These are phyloP conservation scores for Stephania yunnanensis DNA, from an alignment of 164 flowering plant species.

Conservation along the genomic window DNA sequence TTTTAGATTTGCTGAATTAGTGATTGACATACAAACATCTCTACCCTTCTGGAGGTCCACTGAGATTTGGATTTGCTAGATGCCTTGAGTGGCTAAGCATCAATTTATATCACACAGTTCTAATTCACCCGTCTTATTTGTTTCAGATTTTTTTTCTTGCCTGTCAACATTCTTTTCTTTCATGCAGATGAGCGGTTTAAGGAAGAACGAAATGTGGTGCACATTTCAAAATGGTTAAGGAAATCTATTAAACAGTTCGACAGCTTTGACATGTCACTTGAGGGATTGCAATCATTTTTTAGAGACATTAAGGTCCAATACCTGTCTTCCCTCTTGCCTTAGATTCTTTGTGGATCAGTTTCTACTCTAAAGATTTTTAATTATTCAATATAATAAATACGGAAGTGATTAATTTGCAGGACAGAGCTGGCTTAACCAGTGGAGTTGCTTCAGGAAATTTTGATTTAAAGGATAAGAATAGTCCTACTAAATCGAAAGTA, in stretches of 20 bases:
- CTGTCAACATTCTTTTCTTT: slow-evolving; percentile 9
- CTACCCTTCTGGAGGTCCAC: too few relatives aligned
- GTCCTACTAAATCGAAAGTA: slow-evolving; percentile 9
- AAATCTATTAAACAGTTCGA: slow-evolving; percentile 61
- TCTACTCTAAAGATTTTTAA: not conserved
- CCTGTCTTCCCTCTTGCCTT: not conserved
- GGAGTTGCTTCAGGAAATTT: slow-evolving; percentile 14
- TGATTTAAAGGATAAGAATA: slow-evolving; percentile 21
- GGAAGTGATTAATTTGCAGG: slow-evolving; percentile 34
- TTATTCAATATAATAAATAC: not conserved
- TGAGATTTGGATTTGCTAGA: not conserved
- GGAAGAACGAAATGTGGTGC: slow-evolving; percentile 56
- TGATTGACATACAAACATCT: too few relatives aligned
- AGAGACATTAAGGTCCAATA: slow-evolving; percentile 50
- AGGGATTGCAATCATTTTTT: slow-evolving; percentile 60
- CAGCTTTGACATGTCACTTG: slow-evolving; percentile 52
- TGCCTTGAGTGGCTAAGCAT: not conserved
- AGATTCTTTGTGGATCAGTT: not conserved
- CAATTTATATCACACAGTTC: not conserved
- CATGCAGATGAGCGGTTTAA: slow-evolving; percentile 77
- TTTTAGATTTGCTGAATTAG: too few relatives aligned
- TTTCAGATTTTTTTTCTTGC: not conserved
- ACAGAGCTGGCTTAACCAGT: slow-evolving; percentile 27
- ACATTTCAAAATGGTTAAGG: slow-evolving; percentile 90
- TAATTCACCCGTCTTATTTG: too few relatives aligned